Base-by-base conservation (phyloP, 169 alveolate species). In the Haemoproteus tartakovskyi region DNA sequence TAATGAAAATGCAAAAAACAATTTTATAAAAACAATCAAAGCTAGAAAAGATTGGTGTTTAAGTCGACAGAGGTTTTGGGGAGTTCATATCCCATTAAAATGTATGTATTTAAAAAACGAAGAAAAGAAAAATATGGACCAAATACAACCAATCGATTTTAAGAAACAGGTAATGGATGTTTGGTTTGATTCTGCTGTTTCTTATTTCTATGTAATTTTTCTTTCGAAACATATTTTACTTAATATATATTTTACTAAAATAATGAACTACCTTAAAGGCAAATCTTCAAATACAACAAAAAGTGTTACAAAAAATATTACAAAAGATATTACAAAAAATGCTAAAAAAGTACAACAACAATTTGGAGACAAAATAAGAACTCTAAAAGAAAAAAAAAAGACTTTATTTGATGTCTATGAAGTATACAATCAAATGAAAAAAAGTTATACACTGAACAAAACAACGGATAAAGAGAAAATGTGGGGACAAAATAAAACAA, bases 161-260 rank as follows among this genome's bases (percentile, higher is more conserved):
- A 67, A 74, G 14, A 64, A 78, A 3, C 88, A 81, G 64, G 78
- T 89, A n/a, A 79, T 89, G 82, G 93, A 89, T 52, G 91, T 93
- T 5, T 93, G 96, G 96, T 93, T 93, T 61, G 96, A 93, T 59
- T 88, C 96, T 5, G 94, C 90, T 21, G 46, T 87, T 33, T 88
- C 93, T 0, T 89, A 89, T 26, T 36, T 74, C 38, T 74, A 74
- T 36, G 78, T 56, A 22, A 18, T 74, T 38, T 30, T 57, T 36
- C 54, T 74, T 41, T 45, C 57, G 47, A 74, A 21, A 45, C 84
- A 74, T 26, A 41, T 74, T 27, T 36, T 74, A 37, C 59, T 43
- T 21, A 56, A 74, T 38, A 40, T 33, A 0, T 57, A 74, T 37
- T 30, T 74, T 9, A 74, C 19, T 16, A 54, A 48, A 60, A 16